Conservation (phyloP, 2,329 filamentous ascomycete genomes). For the Didymella lethalis region DNA sequence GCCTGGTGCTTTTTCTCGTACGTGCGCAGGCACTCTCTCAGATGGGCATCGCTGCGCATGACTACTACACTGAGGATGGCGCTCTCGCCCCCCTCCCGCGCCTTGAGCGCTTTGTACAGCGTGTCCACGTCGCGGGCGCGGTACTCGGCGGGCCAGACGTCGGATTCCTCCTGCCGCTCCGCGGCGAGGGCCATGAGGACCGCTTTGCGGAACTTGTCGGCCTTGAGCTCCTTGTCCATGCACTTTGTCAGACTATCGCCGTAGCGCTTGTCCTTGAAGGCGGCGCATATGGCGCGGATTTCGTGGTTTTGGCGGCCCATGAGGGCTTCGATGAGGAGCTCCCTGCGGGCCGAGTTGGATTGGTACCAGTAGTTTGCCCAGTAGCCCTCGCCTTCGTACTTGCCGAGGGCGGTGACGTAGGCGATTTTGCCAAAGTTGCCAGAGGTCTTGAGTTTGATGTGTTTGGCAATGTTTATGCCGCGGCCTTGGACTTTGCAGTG, state of each 20-base stretch:
- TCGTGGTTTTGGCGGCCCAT: slow-evolving; percentile 93
- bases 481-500: slow-evolving; percentile 83
- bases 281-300: slow-evolving; percentile 82
- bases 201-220: slow-evolving; percentile 94
- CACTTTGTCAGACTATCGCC: slow-evolving; percentile 79
- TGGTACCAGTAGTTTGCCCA: slow-evolving; percentile 99
- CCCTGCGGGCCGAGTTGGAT: slow-evolving; percentile 80
- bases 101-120: slow-evolving; percentile 73
- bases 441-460: slow-evolving; percentile 81
- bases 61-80: slow-evolving; percentile 88
- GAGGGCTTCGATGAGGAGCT: slow-evolving; percentile 89
- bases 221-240: slow-evolving; percentile 91
- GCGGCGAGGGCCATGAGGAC: slow-evolving; percentile 85
- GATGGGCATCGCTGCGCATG: slow-evolving; percentile 78
- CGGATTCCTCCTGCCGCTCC: slow-evolving; percentile 80
- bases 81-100: slow-evolving; percentile 80
- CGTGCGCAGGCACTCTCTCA: slow-evolving; percentile 77
- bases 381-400: slow-evolving; percentile 93
- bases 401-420: slow-evolving; percentile 87
- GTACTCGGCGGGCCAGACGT: slow-evolving; percentile 66
- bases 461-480: slow-evolving; percentile 85
- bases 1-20: slow-evolving; percentile 77
- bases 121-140: slow-evolving; percentile 71
- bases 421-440: slow-evolving; percentile 86
- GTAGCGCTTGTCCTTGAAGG: slow-evolving; percentile 93